Conservation (phyloP, 352 stramenopile genomes). For the Globisporangium carolinianum region DNA sequence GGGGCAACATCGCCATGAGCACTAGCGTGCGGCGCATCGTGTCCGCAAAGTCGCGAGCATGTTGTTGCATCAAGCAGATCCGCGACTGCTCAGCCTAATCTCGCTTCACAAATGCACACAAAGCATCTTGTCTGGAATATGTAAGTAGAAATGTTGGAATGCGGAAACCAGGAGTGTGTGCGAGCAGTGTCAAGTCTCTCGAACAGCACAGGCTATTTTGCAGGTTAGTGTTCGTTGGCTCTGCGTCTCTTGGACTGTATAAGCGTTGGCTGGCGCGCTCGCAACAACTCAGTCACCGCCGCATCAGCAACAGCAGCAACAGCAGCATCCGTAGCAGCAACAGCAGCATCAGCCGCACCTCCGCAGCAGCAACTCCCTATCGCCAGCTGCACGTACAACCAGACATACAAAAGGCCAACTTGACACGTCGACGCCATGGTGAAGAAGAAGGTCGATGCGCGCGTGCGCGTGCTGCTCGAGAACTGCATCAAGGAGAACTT, state of each 20-base stretch:
- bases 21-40: not conserved
- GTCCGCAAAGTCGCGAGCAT: not conserved
- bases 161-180: too few species aligned
- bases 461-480: conserved; percentile 96
- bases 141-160: too few species aligned
- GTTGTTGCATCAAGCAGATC: too few species aligned
- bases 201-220: not conserved
- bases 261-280: conserved; percentile 13
- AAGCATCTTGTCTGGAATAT: too few species aligned
- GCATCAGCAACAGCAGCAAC: not conserved
- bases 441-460: conserved; percentile 98
- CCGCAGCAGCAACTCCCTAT: too few species aligned
- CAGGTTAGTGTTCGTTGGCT: conserved; percentile 3
- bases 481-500: conserved; percentile 96
- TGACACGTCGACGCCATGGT: conserved; percentile 77
- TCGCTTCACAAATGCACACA: too few species aligned
- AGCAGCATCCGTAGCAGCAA: too few species aligned
- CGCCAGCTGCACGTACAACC: too few species aligned
- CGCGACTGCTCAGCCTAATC: too few species aligned
- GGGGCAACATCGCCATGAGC: not conserved
- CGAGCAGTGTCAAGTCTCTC: too few species aligned
- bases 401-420: conserved; percentile 1
- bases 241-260: conserved; percentile 9
- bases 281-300: not conserved
- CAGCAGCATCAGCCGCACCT: too few species aligned